Percentiles rank a stretch among this genome's conserved stretches.
Evolutionary conservation across 768 basidiomycete species (phyloP).

Genomic region (Termitomyces sp.): DNA sequence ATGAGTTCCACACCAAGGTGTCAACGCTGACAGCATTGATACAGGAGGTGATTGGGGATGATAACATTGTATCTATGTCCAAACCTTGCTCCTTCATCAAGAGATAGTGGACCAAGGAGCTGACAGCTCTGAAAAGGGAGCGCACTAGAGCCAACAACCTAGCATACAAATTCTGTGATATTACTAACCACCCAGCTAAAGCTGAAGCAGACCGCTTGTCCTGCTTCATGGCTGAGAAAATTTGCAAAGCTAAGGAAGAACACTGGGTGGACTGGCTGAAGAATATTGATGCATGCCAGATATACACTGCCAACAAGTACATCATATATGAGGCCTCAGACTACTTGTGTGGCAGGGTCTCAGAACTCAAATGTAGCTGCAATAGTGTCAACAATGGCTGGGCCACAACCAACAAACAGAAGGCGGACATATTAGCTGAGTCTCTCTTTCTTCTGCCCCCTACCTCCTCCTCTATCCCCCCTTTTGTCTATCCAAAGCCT

Average conservation of each 20-base stretch:
- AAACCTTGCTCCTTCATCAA: neutral
- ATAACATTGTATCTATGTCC: accelerated
- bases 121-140: neutral
- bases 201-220: neutral
- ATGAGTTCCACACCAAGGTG: neutral
- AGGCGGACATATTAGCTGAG: neutral
- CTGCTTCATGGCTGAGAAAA: neutral
- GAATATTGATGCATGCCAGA: neutral
- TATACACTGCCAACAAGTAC: neutral
- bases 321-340: neutral
- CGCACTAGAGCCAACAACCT: neutral
- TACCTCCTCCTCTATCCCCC: neutral
- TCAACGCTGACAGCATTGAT: neutral
- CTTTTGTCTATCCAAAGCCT: neutral
- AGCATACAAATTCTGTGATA: neutral
- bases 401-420: neutral
- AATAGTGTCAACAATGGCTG: accelerated
- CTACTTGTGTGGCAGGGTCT: neutral
- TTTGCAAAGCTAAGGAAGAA: neutral
- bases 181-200: neutral
- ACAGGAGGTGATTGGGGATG: neutral
- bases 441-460: neutral
- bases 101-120: neutral
- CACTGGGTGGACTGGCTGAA: neutral
- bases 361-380: accelerated